phyloP scores from a whole-genome alignment of 2,329 filamentous ascomycete species.

The Pestalotiopsis sp. region DNA sequence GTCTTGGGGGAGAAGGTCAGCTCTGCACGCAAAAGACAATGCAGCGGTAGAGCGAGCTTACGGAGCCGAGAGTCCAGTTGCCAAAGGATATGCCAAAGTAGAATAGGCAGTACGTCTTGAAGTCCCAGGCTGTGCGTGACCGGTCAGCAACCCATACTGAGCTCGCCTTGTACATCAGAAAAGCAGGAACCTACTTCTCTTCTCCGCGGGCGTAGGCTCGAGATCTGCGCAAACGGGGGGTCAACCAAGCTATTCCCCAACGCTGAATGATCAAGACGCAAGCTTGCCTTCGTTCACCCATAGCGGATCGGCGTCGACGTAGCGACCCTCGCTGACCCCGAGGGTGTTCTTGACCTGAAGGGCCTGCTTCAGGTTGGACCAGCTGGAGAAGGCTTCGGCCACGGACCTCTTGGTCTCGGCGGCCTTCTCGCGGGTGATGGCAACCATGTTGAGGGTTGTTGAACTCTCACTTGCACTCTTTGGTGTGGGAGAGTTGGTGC shows the following conservation, averaged over 20 bases:
- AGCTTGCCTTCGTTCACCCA: conserved; percentile 11
- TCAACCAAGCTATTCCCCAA: neutral
- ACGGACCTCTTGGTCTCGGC: neutral
- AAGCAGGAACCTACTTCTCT: conserved; percentile 4
- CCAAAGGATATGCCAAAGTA: conserved; percentile 13
- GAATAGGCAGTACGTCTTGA: conserved; percentile 13
- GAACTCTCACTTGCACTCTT: neutral
- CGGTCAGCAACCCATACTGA: neutral
- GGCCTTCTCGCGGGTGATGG: neutral
- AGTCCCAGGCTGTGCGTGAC: neutral
- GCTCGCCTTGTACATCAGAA: too few species aligned
- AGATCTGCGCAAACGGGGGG: conserved; percentile 2
- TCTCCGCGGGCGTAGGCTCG: conserved; percentile 10
- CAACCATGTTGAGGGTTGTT: neutral
- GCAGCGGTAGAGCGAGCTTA: neutral
- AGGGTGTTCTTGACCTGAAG: conserved; percentile 12
- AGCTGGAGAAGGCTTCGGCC: conserved; percentile 5
- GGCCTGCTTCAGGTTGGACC: conserved; percentile 9
- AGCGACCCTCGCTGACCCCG: neutral
- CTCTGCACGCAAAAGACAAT: neutral
- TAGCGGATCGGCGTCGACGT: conserved; percentile 7
- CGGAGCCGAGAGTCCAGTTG: conserved; percentile 10
- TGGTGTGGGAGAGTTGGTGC: neutral
- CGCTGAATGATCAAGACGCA: neutral
- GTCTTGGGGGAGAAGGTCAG: neutral